Evolutionary conservation across 352 stramenopile species (phyloP).

Genomic region (Halophytophthora polymorphica): DNA sequence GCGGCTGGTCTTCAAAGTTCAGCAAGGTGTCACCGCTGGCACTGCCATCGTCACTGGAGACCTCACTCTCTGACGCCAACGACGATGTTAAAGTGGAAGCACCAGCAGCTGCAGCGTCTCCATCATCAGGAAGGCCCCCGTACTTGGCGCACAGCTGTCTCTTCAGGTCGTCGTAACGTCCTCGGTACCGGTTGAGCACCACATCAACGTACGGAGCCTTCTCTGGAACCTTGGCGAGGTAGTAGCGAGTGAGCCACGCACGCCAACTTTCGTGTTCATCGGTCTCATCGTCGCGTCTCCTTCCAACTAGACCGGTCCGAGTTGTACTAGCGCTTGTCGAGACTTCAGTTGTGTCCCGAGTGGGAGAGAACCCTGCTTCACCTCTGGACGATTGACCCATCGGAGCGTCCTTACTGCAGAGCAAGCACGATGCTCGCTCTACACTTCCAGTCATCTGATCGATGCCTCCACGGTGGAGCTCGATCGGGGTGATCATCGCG

Average conservation of each 20-base stretch:
- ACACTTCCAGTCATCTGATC: not conserved
- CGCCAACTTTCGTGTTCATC: slow-evolving; percentile 32
- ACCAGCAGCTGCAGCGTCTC: not conserved
- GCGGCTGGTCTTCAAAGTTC: slow-evolving; percentile 16
- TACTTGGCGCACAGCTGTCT: slow-evolving; percentile 53
- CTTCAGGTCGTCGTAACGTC: slow-evolving; percentile 53
- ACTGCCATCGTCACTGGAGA: slow-evolving; percentile 18
- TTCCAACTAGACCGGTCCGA: slow-evolving; percentile 8
- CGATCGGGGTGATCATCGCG: slow-evolving; percentile 27
- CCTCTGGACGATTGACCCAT: not conserved
- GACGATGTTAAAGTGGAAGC: slow-evolving; percentile 11
- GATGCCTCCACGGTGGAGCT: slow-evolving; percentile 1
- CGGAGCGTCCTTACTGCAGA: slow-evolving; percentile 15
- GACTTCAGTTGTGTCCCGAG: not conserved
- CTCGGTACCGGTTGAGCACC: slow-evolving; percentile 55
- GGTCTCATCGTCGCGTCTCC: slow-evolving; percentile 14
- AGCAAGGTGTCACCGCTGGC: slow-evolving; percentile 2
- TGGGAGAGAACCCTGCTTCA: not conserved
- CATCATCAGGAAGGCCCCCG: slow-evolving; percentile 12
- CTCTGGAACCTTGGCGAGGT: slow-evolving; percentile 34
- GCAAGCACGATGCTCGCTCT: slow-evolving; percentile 2
- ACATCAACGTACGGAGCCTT: slow-evolving; percentile 59
- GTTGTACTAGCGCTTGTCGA: not conserved
- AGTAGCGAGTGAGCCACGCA: slow-evolving; percentile 49
- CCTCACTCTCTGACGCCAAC: slow-evolving; percentile 16